Percentiles rank a stretch among this genome's conserved stretches.
Evolutionary conservation across 192 early-diverging fungal species (phyloP).

Genomic region (Kickxella alabastrina): DNA sequence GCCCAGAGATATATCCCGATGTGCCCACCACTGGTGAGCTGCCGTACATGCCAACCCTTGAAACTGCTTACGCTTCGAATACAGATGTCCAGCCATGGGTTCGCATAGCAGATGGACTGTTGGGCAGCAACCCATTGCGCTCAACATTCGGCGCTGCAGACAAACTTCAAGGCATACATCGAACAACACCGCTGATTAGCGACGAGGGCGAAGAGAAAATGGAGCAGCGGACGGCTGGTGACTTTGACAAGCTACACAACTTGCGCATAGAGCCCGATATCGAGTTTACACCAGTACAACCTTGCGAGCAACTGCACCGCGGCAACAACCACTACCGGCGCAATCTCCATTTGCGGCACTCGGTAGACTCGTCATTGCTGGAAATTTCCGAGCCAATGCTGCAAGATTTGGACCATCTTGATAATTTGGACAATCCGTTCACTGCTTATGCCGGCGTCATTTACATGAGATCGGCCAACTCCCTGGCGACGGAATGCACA

Average conservation of each 20-base stretch:
- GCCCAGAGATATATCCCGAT: background rate
- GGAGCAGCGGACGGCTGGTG: constrained; percentile 8
- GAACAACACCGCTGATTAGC: constrained; percentile 15
- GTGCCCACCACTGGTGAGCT: background rate
- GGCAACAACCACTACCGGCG: constrained; percentile 20
- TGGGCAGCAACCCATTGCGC: background rate
- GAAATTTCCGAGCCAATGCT: constrained; percentile 21
- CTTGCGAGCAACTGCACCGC: background rate
- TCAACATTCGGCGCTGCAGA: constrained; percentile 4
- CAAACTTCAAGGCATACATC: background rate
- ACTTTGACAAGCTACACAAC: constrained; percentile 14
- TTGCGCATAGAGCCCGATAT: constrained; percentile 16
- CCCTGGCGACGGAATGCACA: constrained; percentile 19
- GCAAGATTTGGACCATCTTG: constrained; percentile 26
- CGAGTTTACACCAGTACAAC: constrained; percentile 8
- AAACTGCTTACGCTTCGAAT: too few species aligned
- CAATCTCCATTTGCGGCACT: constrained; percentile 10
- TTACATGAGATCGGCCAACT: constrained; percentile 37
- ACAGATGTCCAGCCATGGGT: constrained; percentile 15
- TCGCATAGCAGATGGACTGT: constrained; percentile 5
- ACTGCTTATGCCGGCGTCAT: constrained; percentile 31
- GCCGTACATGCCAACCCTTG: too few species aligned
- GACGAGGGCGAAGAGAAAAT: constrained; percentile 19
- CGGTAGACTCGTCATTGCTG: constrained; percentile 13
- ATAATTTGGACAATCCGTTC: constrained; percentile 37